Evolutionary conservation across 1,139 yeast genomes (phyloP).

Genomic region (Trichomonascaceae sp.): DNA sequence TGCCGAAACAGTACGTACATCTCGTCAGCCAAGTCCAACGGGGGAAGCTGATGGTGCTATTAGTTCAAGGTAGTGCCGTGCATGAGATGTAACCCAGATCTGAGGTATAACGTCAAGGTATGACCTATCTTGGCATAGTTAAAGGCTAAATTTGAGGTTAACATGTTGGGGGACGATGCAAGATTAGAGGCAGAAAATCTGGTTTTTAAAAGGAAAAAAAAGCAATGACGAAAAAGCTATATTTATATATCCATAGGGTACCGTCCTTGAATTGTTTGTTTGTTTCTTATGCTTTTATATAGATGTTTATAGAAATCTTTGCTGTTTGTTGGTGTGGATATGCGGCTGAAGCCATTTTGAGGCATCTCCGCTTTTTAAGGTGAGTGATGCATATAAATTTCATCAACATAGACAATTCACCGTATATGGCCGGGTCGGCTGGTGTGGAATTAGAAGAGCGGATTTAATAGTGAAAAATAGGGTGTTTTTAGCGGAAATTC

Average conservation of each 20-base stretch:
- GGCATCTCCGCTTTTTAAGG: background rate
- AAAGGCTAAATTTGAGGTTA: background rate
- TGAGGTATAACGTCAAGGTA: too few species aligned
- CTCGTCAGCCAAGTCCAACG: background rate
- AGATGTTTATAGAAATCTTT: background rate
- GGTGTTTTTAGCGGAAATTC: background rate
- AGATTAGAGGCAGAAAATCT: background rate
- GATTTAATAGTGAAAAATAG: background rate
- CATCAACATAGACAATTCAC: background rate
- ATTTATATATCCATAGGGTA: background rate
- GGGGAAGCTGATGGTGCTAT: background rate
- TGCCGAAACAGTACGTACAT: conserved; percentile 9
- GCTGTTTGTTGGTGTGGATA: background rate
- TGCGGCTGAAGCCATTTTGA: background rate
- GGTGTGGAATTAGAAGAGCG: background rate
- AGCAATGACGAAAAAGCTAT: background rate
- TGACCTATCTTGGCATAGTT: background rate
- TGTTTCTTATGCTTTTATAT: too few species aligned
- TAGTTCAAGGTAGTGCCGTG: background rate
- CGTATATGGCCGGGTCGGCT: background rate
- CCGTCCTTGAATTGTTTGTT: background rate
- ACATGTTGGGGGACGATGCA: background rate
- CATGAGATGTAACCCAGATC: too few species aligned
- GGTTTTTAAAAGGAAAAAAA: background rate
- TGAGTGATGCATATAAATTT: too few species aligned